phyloP scores from a whole-genome alignment of 768 basidiomycete species.

The Amanita exitialis region DNA sequence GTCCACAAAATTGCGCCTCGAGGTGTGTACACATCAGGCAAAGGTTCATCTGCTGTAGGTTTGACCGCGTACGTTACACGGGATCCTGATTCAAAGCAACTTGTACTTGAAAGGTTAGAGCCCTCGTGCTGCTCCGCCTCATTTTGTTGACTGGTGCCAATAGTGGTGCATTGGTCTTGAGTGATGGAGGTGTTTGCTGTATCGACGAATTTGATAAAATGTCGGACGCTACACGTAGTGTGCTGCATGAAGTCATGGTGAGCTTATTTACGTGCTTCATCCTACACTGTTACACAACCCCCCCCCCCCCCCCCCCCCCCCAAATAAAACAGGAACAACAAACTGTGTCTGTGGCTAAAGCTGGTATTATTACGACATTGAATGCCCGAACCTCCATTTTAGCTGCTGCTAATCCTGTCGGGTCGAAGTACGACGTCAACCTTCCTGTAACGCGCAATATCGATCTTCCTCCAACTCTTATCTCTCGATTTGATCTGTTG shows the following conservation, averaged over 20 bases:
- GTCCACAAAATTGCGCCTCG: constrained; percentile 98
- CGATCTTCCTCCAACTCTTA: constrained; percentile 93
- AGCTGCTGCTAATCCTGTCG: constrained; percentile 95
- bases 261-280: background rate
- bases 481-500: constrained; percentile 94
- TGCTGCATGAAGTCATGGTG: constrained; percentile 98
- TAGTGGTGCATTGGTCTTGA: constrained; percentile 89
- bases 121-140: background rate
- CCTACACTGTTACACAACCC: background rate
- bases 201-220: constrained; percentile 99
- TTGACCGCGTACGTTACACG: constrained; percentile 97
- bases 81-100: constrained; percentile 96
- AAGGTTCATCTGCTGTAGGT: constrained; percentile 97
- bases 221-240: constrained; percentile 95
- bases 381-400: constrained; percentile 98
- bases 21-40: constrained; percentile 96
- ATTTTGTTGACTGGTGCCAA: constrained; percentile 1
- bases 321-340: constrained; percentile 76
- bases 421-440: constrained; percentile 88
- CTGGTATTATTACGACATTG: constrained; percentile 96
- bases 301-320: too few relatives aligned
- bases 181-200: constrained; percentile 95
- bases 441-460: constrained; percentile 93
- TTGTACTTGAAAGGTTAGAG: constrained; percentile 86
- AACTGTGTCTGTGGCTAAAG: constrained; percentile 98